Evolutionary conservation across 768 basidiomycete species (phyloP).

Genomic region (Daedalea quercina): DNA sequence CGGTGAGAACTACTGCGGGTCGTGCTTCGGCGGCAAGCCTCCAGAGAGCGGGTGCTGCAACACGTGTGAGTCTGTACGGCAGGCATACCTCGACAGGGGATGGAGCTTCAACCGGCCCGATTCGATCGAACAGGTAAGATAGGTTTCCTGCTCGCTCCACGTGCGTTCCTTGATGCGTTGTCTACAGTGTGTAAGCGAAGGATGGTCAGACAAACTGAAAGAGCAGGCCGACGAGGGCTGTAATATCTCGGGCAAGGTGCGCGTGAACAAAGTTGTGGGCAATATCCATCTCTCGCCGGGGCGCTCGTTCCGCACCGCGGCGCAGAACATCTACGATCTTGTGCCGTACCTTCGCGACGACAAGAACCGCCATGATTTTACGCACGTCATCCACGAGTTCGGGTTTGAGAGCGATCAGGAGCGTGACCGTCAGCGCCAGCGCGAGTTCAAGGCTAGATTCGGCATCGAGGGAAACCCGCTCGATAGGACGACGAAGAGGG

Average conservation of each 20-base stretch:
- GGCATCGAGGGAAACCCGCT: conserved; percentile 75
- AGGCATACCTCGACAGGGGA: conserved; percentile 83
- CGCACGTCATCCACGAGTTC: conserved; percentile 78
- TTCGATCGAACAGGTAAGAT: conserved; percentile 80
- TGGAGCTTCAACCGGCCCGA: conserved; percentile 95
- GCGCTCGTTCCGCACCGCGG: conserved; percentile 85
- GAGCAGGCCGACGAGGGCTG: conserved; percentile 94
- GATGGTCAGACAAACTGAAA: conserved; percentile 90
- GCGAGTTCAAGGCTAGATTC: conserved; percentile 61
- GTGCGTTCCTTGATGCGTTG: background rate
- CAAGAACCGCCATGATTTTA: conserved; percentile 87
- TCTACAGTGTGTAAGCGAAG: conserved; percentile 80
- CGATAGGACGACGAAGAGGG: conserved; percentile 54
- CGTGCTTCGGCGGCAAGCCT: conserved; percentile 85
- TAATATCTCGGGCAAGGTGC: conserved; percentile 84
- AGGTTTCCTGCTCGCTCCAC: background rate
- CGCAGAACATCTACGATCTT: conserved; percentile 76
- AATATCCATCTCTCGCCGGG: conserved; percentile 95
- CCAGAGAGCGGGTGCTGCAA: conserved; percentile 87
- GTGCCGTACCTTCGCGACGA: conserved; percentile 93
- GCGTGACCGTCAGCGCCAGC: conserved; percentile 63
- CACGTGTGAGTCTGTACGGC: conserved; percentile 90
- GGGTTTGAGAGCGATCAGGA: conserved; percentile 82
- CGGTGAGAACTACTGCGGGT: conserved; percentile 76
- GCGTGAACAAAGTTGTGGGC: conserved; percentile 95